phyloP scores from a whole-genome alignment of 371 early-diverging fungal species.

The Syncephalastrum racemosum region DNA sequence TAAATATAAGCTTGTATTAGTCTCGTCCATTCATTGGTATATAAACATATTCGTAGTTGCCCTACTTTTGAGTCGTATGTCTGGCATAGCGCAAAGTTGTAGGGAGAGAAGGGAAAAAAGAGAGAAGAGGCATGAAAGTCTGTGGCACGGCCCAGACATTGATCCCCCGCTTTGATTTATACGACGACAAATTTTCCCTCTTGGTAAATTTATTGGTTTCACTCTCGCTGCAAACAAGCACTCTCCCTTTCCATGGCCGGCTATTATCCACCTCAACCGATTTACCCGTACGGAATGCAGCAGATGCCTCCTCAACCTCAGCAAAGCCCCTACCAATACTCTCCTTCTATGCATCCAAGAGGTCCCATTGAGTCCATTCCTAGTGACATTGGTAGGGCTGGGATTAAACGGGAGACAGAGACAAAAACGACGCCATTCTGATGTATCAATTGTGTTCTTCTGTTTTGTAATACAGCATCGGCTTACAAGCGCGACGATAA shows the following conservation, averaged over 20 bases:
- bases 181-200: not conserved
- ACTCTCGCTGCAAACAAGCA: constrained; percentile 2
- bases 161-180: not conserved
- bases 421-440: not conserved
- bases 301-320: not conserved
- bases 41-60: not conserved
- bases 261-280: not conserved
- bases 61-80: not conserved
- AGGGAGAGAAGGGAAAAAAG: not conserved
- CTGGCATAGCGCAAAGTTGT: not conserved
- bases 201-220: not conserved
- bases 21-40: too few species aligned
- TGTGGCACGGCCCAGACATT: not conserved
- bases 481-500: constrained; percentile 2
- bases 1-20: not conserved
- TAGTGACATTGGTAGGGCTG: constrained; percentile 8
- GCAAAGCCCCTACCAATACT: not conserved
- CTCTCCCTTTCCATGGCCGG: not conserved
- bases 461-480: not conserved
- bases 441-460: not conserved
- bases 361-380: constrained; percentile 2
- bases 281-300: not conserved
- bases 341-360: not conserved
- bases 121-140: not conserved
- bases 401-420: not conserved